phyloP scores from a whole-genome alignment of 768 basidiomycete genomes.

The Galerina sulciceps region DNA sequence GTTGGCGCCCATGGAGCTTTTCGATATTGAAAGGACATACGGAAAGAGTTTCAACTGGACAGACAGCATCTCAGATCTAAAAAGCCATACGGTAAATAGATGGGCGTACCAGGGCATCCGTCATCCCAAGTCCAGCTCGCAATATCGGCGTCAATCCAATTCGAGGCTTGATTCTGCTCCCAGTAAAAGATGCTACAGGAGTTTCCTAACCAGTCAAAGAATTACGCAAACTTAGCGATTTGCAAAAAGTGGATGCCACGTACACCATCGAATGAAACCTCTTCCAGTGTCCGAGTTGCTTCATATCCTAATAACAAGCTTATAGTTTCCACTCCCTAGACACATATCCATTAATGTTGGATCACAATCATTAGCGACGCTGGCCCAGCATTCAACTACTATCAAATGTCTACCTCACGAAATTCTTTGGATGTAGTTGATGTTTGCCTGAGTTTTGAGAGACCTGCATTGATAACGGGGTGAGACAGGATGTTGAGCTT shows the following conservation, averaged over 20 bases:
- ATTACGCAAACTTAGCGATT: neutral
- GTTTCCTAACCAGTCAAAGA: constrained; percentile 53
- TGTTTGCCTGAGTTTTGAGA: constrained; percentile 70
- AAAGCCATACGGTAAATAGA: constrained; percentile 32
- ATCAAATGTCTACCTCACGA: constrained; percentile 58
- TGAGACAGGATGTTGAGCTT: constrained; percentile 63
- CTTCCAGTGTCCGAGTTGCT: constrained; percentile 70
- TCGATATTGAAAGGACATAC: constrained; percentile 43
- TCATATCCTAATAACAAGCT: constrained; percentile 84
- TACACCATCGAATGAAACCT: constrained; percentile 68
- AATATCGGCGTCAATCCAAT: constrained; percentile 91
- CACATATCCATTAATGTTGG: neutral
- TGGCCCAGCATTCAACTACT: neutral
- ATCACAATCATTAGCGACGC: neutral
- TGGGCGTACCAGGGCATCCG: constrained; percentile 71
- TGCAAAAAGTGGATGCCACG: constrained; percentile 23
- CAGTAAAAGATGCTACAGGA: constrained; percentile 81
- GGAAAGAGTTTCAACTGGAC: constrained; percentile 77
- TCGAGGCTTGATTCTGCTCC: constrained; percentile 71
- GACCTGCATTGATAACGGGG: constrained; percentile 72
- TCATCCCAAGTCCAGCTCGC: constrained; percentile 93
- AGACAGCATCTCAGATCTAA: neutral
- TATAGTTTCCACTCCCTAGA: constrained; percentile 74
- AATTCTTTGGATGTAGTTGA: constrained; percentile 75
- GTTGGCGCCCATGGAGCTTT: neutral